Percentiles rank a stretch among this genome's conserved stretches.
Conservation (phyloP, 2,329 filamentous ascomycete species). For the Alternaria longipes region DNA sequence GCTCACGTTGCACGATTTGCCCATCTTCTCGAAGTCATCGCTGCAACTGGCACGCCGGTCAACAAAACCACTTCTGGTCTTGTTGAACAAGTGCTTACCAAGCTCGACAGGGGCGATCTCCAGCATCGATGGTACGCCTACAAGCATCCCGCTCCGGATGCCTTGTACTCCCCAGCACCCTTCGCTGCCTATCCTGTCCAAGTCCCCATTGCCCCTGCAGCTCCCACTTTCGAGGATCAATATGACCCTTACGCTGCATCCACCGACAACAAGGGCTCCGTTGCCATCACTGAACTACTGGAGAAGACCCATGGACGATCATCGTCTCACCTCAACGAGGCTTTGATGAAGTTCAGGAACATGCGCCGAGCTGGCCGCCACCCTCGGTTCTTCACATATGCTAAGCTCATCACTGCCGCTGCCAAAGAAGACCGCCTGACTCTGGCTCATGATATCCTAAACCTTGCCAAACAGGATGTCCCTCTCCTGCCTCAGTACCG, state of each 20-base stretch:
- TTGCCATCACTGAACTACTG: slow-evolving; percentile 86
- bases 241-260: slow-evolving; percentile 91
- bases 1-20: slow-evolving; percentile 68
- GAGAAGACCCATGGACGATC: slow-evolving; percentile 80
- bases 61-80: slow-evolving; percentile 65
- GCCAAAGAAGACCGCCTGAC: slow-evolving; percentile 85
- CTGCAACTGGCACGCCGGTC: slow-evolving; percentile 62
- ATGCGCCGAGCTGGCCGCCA: slow-evolving; percentile 92
- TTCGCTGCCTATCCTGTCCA: slow-evolving; percentile 59
- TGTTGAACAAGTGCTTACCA: slow-evolving; percentile 66
- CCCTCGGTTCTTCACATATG: slow-evolving; percentile 94
- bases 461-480: slow-evolving; percentile 88
- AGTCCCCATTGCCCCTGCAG: slow-evolving; percentile 62
- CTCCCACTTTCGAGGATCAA: slow-evolving; percentile 76
- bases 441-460: slow-evolving; percentile 84
- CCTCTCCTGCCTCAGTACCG: slow-evolving; percentile 85
- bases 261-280: slow-evolving; percentile 93
- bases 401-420: slow-evolving; percentile 90
- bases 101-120: slow-evolving; percentile 60
- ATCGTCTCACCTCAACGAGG: slow-evolving; percentile 78
- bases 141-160: slow-evolving; percentile 57
- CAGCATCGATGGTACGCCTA: slow-evolving; percentile 68
- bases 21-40: slow-evolving; percentile 67
- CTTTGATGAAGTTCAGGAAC: slow-evolving; percentile 84
- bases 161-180: slow-evolving; percentile 58